These are phyloP conservation scores for Venustampulla echinocandica DNA, from an alignment of 495 filamentous ascomycete genomes.

Conservation along the genomic window DNA sequence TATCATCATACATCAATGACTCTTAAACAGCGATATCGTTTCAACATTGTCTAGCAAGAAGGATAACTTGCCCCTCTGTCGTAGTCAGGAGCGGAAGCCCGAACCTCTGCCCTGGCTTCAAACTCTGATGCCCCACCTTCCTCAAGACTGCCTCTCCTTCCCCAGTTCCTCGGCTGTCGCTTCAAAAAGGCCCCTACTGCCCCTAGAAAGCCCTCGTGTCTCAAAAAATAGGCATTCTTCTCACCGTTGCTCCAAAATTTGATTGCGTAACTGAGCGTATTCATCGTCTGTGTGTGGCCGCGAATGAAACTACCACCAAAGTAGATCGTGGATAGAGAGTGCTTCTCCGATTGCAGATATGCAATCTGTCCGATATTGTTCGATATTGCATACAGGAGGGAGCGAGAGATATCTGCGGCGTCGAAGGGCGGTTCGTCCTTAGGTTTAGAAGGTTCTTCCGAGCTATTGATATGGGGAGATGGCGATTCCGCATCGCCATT, in stretches of 20 bases:
- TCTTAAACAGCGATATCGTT: no score
- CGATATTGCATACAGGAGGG: conserved; percentile 71
- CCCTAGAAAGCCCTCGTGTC: conserved; percentile 95
- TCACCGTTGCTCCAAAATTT: conserved; percentile 92
- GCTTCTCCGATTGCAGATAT: conserved; percentile 88
- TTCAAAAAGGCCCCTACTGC: conserved; percentile 92
- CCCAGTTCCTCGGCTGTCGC: conserved; percentile 86
- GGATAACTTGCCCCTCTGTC: no score
- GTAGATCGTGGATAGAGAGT: conserved; percentile 84
- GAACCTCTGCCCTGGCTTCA: conserved; percentile 11
- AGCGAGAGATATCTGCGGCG: conserved; percentile 42
- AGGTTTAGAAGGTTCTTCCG: neutral
- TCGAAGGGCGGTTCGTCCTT: conserved; percentile 29
- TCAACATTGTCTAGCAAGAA: no score
- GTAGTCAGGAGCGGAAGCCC: neutral
- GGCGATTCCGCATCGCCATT: conserved; percentile 37
- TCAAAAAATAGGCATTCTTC: conserved; percentile 91
- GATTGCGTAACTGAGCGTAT: conserved; percentile 90
- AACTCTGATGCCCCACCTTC: conserved; percentile 16
- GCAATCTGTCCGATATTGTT: conserved; percentile 99
- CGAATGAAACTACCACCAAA: conserved; percentile 97
- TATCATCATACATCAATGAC: no score
- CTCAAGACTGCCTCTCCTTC: conserved; percentile 66
- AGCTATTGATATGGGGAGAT: neutral
- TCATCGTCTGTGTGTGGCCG: conserved; percentile 94